A percentile compares a stretch with the other conserved stretches of the same genome.
Evolutionary conservation across 805 yeast species (phyloP).

Genomic region (Zygoascus bituminiphila): DNA sequence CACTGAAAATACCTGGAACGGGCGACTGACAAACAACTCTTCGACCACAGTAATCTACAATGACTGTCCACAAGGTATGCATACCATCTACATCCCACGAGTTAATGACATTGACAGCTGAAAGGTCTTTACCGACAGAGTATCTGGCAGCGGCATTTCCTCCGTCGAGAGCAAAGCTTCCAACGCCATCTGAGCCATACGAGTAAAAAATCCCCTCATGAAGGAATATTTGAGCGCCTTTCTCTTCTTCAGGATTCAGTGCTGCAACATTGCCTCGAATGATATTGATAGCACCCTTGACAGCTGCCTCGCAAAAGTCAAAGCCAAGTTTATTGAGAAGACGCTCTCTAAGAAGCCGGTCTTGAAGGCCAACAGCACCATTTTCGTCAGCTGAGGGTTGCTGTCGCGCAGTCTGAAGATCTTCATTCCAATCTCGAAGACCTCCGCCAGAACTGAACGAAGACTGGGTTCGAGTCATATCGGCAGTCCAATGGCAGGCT

Average conservation of each 20-base stretch:
- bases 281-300: constrained; percentile 70
- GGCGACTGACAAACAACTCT: constrained; percentile 90
- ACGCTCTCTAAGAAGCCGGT: constrained; percentile 68
- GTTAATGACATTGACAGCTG: constrained; percentile 61
- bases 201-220: constrained; percentile 85
- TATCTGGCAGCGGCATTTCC: constrained; percentile 83
- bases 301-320: constrained; percentile 71
- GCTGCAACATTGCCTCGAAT: constrained; percentile 66
- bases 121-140: constrained; percentile 69
- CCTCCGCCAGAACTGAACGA: constrained; percentile 36
- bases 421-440: constrained; percentile 80
- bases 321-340: constrained; percentile 59
- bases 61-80: constrained; percentile 67
- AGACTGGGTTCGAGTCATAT: constrained; percentile 53
- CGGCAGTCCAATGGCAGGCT: constrained; percentile 35
- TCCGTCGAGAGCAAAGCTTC: constrained; percentile 57
- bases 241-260: constrained; percentile 68
- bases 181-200: constrained; percentile 61
- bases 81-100: constrained; percentile 55
- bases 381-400: constrained; percentile 36
- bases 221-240: constrained; percentile 56
- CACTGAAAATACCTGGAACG: constrained; percentile 78
- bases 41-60: constrained; percentile 84
- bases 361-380: constrained; percentile 42
- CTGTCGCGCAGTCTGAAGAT: constrained; percentile 74